These are phyloP conservation scores for Staphylotrichum tortipilum DNA, from an alignment of 495 filamentous ascomycete genomes.

Conservation along the genomic window DNA sequence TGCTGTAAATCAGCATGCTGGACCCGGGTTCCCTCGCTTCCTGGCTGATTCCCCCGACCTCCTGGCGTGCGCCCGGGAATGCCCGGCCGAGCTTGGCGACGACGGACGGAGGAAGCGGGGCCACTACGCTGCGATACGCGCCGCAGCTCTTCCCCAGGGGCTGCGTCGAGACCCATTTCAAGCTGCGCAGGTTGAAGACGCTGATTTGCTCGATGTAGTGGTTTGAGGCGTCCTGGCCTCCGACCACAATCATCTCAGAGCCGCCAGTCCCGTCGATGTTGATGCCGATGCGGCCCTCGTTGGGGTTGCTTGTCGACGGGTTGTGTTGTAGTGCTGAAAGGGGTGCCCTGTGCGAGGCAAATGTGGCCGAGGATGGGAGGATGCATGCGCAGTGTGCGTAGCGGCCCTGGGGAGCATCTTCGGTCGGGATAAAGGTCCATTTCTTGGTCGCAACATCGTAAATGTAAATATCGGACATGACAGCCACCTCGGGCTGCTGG, in stretches of 20 bases:
- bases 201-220: constrained; percentile 98
- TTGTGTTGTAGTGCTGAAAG: constrained; percentile 84
- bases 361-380: constrained; percentile 75
- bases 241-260: constrained; percentile 94
- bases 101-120: constrained; percentile 58
- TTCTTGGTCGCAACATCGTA: constrained; percentile 78
- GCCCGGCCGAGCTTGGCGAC: constrained; percentile 63
- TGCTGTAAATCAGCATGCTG: constrained; percentile 96
- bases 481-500: constrained; percentile 77
- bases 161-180: constrained; percentile 89
- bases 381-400: constrained; percentile 97
- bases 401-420: constrained; percentile 80
- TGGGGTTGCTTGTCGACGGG: constrained; percentile 64
- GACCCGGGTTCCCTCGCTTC: constrained; percentile 54
- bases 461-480: constrained; percentile 97
- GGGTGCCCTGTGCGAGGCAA: constrained; percentile 72
- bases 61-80: constrained; percentile 23
- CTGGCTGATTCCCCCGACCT: constrained; percentile 30
- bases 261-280: constrained; percentile 84
- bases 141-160: constrained; percentile 82
- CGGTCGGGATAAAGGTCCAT: constrained; percentile 76
- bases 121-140: constrained; percentile 90
- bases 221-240: constrained; percentile 93
- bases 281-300: constrained; percentile 78
- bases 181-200: constrained; percentile 91